Base-by-base conservation (phyloP, 306 rosid genomes). In the Pyrus pyrifolia region DNA sequence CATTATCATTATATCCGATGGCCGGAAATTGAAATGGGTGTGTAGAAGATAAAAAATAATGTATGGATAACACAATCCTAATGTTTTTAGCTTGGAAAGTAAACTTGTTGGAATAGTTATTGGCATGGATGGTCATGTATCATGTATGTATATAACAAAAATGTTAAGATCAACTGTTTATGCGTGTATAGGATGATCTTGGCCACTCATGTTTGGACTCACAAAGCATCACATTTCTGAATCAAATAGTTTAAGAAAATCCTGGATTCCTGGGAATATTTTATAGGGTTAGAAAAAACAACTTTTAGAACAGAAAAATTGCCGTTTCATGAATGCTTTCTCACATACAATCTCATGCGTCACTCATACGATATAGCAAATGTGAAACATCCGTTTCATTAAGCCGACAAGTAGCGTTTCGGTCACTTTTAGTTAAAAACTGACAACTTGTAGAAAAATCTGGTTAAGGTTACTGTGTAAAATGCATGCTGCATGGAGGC, bases 21-120 rank as follows among this genome's bases (percentile, higher is more conserved):
- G 0, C 38, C 4, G 0, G 38, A 35, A 35, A 35, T 0, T 33
- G 7, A 33, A 33, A 33, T 0, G 0, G 0, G 2, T 35, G 38
- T 35, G 8, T 35, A 35, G 8, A 2, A 35, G 8, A 35, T 35
- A 35, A 35, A 35, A 35, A 6, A 0, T 0, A 0, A 0, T 35
- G 38, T 6, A 8, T 35, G 38, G 2, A 35, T 35, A 35, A 1
- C 2, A 35, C 7, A 8, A 35, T 3, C 38, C 0, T 35, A 35
- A 1, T 35, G 38, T 35, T 35, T 35, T 35, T 35, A 8, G 2
- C 38, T 33, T 33, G 7, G 38, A 33, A 33, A 33, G 38, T 33
- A 33, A 33, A 5, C 38, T 33, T 33, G 14, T 23, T 9, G 12
- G 22, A 4, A n/a, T 22, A n/a, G 29, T 57, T 0, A n/a, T 57